Conservation (phyloP, 2,329 filamentous ascomycete species). For the Pseudocercospora macadamiae region DNA sequence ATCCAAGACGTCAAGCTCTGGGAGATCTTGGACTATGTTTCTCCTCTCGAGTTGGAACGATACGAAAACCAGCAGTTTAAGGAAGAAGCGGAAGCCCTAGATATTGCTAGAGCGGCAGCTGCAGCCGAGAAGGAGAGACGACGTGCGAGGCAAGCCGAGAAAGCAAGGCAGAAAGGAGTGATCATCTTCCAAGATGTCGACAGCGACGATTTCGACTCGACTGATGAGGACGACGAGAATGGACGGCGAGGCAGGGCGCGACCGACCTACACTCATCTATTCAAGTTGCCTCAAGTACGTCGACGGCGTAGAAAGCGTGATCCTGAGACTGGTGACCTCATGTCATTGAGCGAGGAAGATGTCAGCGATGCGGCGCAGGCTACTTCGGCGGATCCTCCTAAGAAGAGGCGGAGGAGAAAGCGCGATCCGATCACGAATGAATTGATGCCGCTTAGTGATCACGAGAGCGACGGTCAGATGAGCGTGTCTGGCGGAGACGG, state of each 20-base stretch:
- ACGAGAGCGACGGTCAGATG: no score
- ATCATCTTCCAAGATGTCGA: conserved; percentile 22
- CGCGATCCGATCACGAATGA: conserved; percentile 36
- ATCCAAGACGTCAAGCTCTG: conserved; percentile 33
- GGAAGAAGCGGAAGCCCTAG: conserved; percentile 29
- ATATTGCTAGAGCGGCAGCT: conserved; percentile 24
- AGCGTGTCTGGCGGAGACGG: no score
- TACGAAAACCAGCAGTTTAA: conserved; percentile 39
- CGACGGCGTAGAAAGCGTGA: conserved; percentile 35
- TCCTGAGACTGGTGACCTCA: conserved; percentile 33
- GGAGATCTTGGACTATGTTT: conserved; percentile 40
- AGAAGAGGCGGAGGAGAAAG: conserved; percentile 33
- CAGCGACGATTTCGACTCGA: conserved; percentile 11
- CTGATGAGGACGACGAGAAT: conserved; percentile 15
- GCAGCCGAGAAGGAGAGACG: conserved; percentile 28
- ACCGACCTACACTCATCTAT: conserved; percentile 38
- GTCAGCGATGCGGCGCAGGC: neutral
- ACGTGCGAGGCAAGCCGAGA: conserved; percentile 17
- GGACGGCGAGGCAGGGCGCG: conserved; percentile 35
- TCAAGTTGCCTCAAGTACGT: conserved; percentile 19
- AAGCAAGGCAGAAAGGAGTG: conserved; percentile 27
- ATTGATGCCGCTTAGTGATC: conserved; percentile 27
- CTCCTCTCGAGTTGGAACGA: conserved; percentile 37
- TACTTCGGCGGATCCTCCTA: conserved; percentile 11
- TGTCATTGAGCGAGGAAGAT: conserved; percentile 35